Evolutionary conservation across 108 stramenopile genomes (phyloP), one percentile per base, ranked within the genome.

Genomic region (Cyclostephanos invisitatus): DNA sequence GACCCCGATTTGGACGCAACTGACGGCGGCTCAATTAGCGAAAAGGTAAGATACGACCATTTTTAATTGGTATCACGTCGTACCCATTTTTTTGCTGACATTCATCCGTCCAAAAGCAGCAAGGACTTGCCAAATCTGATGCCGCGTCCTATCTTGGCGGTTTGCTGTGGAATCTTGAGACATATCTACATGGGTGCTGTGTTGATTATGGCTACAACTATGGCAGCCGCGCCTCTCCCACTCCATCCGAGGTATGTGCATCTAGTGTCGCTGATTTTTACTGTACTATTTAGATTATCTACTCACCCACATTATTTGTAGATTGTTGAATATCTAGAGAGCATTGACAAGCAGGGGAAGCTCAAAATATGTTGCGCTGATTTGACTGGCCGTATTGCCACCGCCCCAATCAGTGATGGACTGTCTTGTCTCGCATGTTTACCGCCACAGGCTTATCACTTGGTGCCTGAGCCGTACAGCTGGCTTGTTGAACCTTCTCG

Each of bases 161-260:
- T 7, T 49, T 97, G 1, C 62, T 97, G 5, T 97, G 93, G 95
- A 93, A 88, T 60, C 58, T 96, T 42, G 89, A 94, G 55, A 93
- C 89, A 0, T 91, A 90, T 72, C 88, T 84, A 66, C 83, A 91
- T 56, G 92, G 92, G 9, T 67, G 80, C 35, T 88, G 87, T 54
- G 60, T 76, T n/a, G 81, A 90, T 70, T 96, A 88, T 46, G 78
- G 72, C 6, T 95, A 84, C 68, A 86, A 91, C 60, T 95, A 95
- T 62, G 94, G 91, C 6, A 78, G 70, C 14, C 78, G 85, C 2
- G 25, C 80, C 24, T 73, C 89, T 14, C 91, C 90, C 51, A 70
- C 83, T 12, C 81, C 87, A 53, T 67, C 40, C 15, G 70, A 78
- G 65, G 70, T 78, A 53, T 53, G 32, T 35, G 29, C 9, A 54